phyloP scores from a whole-genome alignment of 2,329 filamentous ascomycete species.

The Verticillium zaregamsianum region DNA sequence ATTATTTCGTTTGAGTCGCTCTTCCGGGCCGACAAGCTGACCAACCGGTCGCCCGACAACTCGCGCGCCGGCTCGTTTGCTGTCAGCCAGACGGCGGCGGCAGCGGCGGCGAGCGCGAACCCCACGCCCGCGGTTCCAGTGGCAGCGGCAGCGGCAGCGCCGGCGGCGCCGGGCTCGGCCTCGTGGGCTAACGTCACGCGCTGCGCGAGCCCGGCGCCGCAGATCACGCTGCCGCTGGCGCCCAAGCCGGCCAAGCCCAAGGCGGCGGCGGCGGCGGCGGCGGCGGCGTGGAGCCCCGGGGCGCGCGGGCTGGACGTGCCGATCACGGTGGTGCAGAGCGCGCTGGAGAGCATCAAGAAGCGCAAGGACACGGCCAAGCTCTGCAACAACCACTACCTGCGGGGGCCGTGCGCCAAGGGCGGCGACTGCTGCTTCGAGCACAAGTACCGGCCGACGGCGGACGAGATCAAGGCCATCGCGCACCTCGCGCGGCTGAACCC shows the following conservation, averaged over 20 bases:
- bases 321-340: slow-evolving; percentile 38
- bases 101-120: neutral
- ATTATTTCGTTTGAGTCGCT: slow-evolving; percentile 41
- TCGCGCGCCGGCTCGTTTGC: neutral
- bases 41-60: slow-evolving; percentile 19
- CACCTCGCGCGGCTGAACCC: slow-evolving; percentile 54
- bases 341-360: slow-evolving; percentile 52
- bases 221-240: slow-evolving; percentile 36
- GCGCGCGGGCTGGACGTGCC: slow-evolving; percentile 50
- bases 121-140: slow-evolving; percentile 14
- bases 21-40: slow-evolving; percentile 51
- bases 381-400: slow-evolving; percentile 59
- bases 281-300: slow-evolving; percentile 47
- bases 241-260: slow-evolving; percentile 19
- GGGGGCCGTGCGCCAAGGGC: slow-evolving; percentile 51
- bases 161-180: slow-evolving; percentile 7
- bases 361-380: slow-evolving; percentile 51
- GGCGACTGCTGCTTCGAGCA: slow-evolving; percentile 55
- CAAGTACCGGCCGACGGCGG: slow-evolving; percentile 45
- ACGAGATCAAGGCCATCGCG: slow-evolving; percentile 53
- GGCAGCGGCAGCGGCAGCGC: slow-evolving; percentile 13
- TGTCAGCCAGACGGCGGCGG: neutral
- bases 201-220: slow-evolving; percentile 37
- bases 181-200: slow-evolving; percentile 39
- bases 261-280: slow-evolving; percentile 11